These are phyloP conservation scores for Ophiocordyceps camponoti-saundersi DNA, from an alignment of 2,329 filamentous ascomycete genomes.

Conservation along the genomic window DNA sequence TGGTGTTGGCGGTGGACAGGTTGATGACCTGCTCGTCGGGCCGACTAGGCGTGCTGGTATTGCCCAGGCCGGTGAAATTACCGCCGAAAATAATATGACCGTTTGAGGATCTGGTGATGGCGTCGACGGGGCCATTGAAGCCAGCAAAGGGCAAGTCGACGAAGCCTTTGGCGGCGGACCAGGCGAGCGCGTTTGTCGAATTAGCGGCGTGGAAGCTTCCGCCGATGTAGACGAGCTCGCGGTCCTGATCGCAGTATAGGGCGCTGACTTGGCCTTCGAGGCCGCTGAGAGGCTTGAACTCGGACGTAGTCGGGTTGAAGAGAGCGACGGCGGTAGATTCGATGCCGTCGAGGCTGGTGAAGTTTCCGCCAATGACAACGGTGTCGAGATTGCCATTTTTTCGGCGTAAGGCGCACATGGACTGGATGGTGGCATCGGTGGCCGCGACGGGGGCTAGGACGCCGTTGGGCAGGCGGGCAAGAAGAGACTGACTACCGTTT, in stretches of 20 bases:
- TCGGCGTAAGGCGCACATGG: slow-evolving; percentile 68
- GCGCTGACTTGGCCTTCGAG: slow-evolving; percentile 69
- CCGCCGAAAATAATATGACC: slow-evolving; percentile 88
- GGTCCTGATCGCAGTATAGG: slow-evolving; percentile 63
- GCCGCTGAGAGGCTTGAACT: slow-evolving; percentile 60
- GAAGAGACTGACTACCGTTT: slow-evolving; percentile 68
- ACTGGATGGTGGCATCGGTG: slow-evolving; percentile 69
- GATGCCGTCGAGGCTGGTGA: slow-evolving; percentile 70
- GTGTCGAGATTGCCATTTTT: slow-evolving; percentile 51
- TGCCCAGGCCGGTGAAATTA: slow-evolving; percentile 74
- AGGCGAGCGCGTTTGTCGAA: slow-evolving; percentile 80
- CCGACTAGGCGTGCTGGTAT: slow-evolving; percentile 49
- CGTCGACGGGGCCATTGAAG: slow-evolving; percentile 81
- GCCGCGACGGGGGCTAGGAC: slow-evolving; percentile 56
- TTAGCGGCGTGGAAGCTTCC: slow-evolving; percentile 67
- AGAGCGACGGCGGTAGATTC: slow-evolving; percentile 65
- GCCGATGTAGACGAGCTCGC: slow-evolving; percentile 75
- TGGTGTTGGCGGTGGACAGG: slow-evolving; percentile 60
- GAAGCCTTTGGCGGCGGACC: slow-evolving; percentile 53
- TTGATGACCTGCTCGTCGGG: slow-evolving; percentile 71
- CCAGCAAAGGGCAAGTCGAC: slow-evolving; percentile 75
- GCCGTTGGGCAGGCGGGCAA: slow-evolving; percentile 73
- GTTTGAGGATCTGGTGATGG: slow-evolving; percentile 64
- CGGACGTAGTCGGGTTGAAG: slow-evolving; percentile 56
- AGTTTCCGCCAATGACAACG: slow-evolving; percentile 83